Evolutionary conservation across 2,329 filamentous ascomycete species (phyloP).

Genomic region (Fusarium euwallaceae): DNA sequence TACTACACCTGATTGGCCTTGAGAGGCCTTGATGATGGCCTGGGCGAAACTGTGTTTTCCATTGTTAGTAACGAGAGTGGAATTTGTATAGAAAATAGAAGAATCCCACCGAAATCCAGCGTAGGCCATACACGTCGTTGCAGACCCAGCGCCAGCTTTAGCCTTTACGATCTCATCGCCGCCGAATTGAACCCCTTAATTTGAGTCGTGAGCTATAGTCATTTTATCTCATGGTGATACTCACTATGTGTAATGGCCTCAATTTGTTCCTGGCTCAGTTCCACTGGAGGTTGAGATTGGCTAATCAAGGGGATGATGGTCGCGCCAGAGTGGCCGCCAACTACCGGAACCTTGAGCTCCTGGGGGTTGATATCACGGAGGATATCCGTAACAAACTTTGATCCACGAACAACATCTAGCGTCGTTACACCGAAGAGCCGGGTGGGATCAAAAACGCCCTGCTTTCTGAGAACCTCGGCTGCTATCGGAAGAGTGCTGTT

Average conservation of each 20-base stretch:
- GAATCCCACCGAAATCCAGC: constrained; percentile 59
- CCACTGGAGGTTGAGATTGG: constrained; percentile 73
- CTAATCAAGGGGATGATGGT: constrained; percentile 83
- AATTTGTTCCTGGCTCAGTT: constrained; percentile 65
- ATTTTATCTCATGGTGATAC: not conserved
- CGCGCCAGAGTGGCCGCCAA: constrained; percentile 82
- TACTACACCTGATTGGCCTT: constrained; percentile 78
- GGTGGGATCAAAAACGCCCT: constrained; percentile 83
- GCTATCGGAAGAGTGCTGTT: constrained; percentile 86
- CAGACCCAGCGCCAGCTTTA: constrained; percentile 86
- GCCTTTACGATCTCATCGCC: constrained; percentile 89
- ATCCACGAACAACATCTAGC: constrained; percentile 82
- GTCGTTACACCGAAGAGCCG: constrained; percentile 86
- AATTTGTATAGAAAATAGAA: not conserved
- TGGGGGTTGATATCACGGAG: constrained; percentile 64
- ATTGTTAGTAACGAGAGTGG: not conserved
- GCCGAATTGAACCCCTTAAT: constrained; percentile 76
- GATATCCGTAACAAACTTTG: constrained; percentile 78
- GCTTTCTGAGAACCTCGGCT: constrained; percentile 80
- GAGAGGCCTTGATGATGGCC: constrained; percentile 77
- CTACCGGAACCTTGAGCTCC: constrained; percentile 78
- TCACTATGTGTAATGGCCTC: constrained; percentile 70
- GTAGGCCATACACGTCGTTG: constrained; percentile 86
- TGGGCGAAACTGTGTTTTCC: constrained; percentile 61
- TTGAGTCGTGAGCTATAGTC: not conserved